Evolutionary conservation across 2,329 filamentous ascomycete genomes (phyloP), one percentile per base, ranked within the genome.

Genomic region (Rhynchosporium secalis): DNA sequence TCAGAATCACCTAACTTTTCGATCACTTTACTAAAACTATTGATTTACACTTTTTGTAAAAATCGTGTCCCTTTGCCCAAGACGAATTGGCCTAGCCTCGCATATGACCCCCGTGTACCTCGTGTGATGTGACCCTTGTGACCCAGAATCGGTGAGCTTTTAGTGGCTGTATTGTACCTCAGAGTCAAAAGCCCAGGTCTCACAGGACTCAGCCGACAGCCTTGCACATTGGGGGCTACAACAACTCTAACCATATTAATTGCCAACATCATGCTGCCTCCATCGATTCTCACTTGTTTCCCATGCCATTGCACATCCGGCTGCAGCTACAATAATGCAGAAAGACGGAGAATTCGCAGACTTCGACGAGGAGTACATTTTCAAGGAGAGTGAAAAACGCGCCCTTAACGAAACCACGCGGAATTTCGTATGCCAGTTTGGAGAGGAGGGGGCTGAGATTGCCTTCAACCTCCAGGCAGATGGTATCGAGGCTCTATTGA

Each of bases 381-480:
- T 85, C 63, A 68, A 77, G 0, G 65, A 74, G 2, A 79, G 80
- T 51, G 74, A 81, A 62, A 52, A 71, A 1, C 72, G 77, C 46
- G 78, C 80, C 4, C 73, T 75, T 13, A 72, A 75, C 48, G 73
- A 75, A 1, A 62, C 71, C 0, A 82, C 81, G 26, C 74, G 69
- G 40, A 89, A 88, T 71, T 89, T 89, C 68, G 81, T 87, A 38
- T 77, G 89, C n/a, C 83, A 88, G 67, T 89, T 89, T 70, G 83
- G 83, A 10, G 79, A 80, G 49, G 74, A 81, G 1, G 72, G 78
- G 46, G 84, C 85, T 43, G 80, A 76, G 60, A 82, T 85, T 63
- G 84, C 82, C 2, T 81, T 83, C 57, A 76, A 89, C 67, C 74
- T 89, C 8, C 70, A 74, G 3, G 69, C 73, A 1, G 65, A 74